Evolutionary conservation across 805 yeast species (phyloP), one percentile per base, ranked within the genome.

Genomic region (Candida coquimbonensis): DNA sequence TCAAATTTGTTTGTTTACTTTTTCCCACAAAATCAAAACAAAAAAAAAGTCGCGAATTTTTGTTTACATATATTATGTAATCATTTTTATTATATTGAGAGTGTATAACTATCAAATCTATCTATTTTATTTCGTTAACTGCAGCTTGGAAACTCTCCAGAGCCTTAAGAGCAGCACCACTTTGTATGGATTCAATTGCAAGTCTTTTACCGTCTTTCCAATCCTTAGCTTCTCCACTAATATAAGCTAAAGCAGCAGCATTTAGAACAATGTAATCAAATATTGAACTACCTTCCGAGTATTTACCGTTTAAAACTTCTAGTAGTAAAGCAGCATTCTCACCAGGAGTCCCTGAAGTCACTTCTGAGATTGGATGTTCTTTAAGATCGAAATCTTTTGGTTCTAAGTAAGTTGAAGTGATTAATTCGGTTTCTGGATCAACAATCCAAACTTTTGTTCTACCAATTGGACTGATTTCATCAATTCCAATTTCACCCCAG

Each of bases 381-480:
- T 80, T 74, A 38, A 93, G 69, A 1, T 89, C 95, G 57, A 93
- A 93, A 66, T 89, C 95, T 21, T 66, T 60, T 2, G 99, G 98
- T 9, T 72, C 68, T 3, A 86, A 52, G 37, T 65, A 69, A 40
- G 72, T 72, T 17, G 65, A 64, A 9, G 70, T 63, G 26, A 78
- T 68, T 21, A 63, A 57, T 0, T 73, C 77, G 2, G 69, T 60
- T 13, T 60, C 56, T 34, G 73, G 67, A 43, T 69, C 70, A 1
- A 83, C 76, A 43, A 74, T 69, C 99, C 99, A 93, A 49, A 83
- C 78, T 46, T 78, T 77, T 3, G 96, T 83, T 45, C 69, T 65
- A 0, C 97, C 98, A 29, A 83, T 78, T 3, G 97, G 96, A 2
- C 96, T 83, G 33, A 93, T 85, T 67, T 93, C 99, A 61, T 93